Base-by-base conservation (phyloP, 1,284 basidiomycete species). In the Rhodotorula mucilaginosa region DNA sequence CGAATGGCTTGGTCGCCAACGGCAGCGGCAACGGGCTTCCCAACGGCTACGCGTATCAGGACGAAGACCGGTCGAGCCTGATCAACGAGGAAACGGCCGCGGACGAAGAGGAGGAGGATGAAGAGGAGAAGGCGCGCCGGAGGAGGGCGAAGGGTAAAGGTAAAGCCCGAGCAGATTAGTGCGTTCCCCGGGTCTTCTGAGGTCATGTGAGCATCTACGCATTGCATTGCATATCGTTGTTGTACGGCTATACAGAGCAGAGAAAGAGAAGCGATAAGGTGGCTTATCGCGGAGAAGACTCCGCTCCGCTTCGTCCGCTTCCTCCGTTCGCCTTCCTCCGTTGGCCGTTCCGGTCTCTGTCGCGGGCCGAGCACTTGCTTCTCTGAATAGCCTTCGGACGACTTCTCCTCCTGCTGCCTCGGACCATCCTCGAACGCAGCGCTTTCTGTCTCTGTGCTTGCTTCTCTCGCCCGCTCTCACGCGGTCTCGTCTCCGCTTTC, bases 251-350 rank as follows among this genome's bases (percentile, higher is more conserved):
- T 57, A 47, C 5, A 49, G 12, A 18, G 47, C 59, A 2, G 54
- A 70, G n/a, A 39, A 39, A 39, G 39, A 12, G 68, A 67, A 44
- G 67, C 70, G 13, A 64, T 70, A 1, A 58, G 71, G 5, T 70
- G 56, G 6, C 54, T 72, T 21, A 60, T 71, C 29, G 73, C 73
- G 39, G 39, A 44, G 39, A 44, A 44, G 39, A 44, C 8, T 44
- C 39, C 2, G 73, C 8, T 44, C 39, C 2, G 73, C 57, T 67
- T 18, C 61, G 70, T 68, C 29, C 18, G 63, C 29, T 31, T 47
- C n/a, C 68, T 39, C 15, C 64, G 69, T 39, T 57, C 74, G 68
- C 21, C 70, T 61, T 61, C 72, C 34, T 56, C 68, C 81, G 92
- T 49, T 44, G 54, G 18, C 15, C 26, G 54, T 57, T 29, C 54